Percentiles rank a stretch among this genome's conserved stretches.
These are phyloP conservation scores for Colletotrichum scovillei DNA, from an alignment of 2,329 filamentous ascomycete genomes.

Conservation along the genomic window DNA sequence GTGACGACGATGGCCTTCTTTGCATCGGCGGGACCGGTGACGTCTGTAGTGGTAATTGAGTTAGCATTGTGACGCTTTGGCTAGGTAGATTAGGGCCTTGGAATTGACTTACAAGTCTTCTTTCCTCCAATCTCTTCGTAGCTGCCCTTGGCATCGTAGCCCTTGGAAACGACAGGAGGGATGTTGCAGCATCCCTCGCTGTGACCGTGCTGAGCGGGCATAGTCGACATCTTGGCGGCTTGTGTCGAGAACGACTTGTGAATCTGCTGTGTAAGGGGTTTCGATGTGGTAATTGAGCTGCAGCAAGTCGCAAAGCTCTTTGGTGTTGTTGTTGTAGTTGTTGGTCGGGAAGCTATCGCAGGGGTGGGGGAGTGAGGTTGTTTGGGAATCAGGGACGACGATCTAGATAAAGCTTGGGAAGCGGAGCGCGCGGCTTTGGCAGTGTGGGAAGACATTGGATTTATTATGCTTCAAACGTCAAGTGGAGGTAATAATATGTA, in stretches of 20 bases:
- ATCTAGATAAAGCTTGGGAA: slow-evolving; percentile 21
- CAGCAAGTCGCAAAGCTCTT: slow-evolving; percentile 2
- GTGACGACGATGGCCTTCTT: slow-evolving; percentile 71
- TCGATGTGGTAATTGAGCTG: background rate
- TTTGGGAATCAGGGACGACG: slow-evolving; percentile 1
- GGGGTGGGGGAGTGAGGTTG: background rate
- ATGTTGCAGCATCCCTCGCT: slow-evolving; percentile 69
- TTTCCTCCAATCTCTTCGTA: slow-evolving; percentile 67
- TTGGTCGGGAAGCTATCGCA: slow-evolving; percentile 11
- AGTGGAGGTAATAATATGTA: background rate
- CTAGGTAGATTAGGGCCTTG: background rate
- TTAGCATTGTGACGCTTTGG: background rate
- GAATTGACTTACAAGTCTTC: slow-evolving; percentile 57
- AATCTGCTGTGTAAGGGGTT: background rate
- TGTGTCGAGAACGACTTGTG: slow-evolving; percentile 10
- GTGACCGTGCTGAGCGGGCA: slow-evolving; percentile 64
- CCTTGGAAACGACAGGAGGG: slow-evolving; percentile 66
- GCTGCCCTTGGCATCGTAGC: slow-evolving; percentile 65
- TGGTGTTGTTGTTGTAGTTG: slow-evolving; percentile 6
- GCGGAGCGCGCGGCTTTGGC: slow-evolving; percentile 21
- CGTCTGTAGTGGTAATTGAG: slow-evolving; percentile 49
- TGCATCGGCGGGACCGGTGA: slow-evolving; percentile 58
- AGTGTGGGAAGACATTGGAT: slow-evolving; percentile 20
- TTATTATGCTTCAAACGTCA: background rate
- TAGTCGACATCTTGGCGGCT: slow-evolving; percentile 56